phyloP scores from a whole-genome alignment of 306 rosid species.

The Sesbania bispinosa region DNA sequence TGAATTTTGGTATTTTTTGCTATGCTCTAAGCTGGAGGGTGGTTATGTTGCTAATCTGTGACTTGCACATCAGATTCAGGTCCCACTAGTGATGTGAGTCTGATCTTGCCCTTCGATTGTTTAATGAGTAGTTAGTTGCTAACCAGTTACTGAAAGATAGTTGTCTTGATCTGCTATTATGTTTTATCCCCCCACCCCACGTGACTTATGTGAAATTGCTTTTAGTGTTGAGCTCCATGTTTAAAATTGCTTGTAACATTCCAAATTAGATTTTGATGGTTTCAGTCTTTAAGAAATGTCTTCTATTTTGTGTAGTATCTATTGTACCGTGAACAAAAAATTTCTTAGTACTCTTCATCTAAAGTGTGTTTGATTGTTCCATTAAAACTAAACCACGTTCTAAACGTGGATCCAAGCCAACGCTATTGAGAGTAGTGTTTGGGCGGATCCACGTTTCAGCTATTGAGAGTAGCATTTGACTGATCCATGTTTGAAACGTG shows the following conservation, averaged over 20 bases:
- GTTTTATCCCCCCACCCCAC: not conserved
- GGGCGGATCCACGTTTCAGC: no score
- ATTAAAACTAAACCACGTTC: no score
- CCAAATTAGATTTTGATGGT: not conserved
- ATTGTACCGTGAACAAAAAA: not conserved
- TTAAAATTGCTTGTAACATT: not conserved
- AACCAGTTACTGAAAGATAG: not conserved
- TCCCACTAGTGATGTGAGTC: not conserved
- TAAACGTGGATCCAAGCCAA: no score
- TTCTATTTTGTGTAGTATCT: not conserved
- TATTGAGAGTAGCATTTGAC: no score
- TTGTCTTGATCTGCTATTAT: not conserved
- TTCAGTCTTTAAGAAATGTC: not conserved
- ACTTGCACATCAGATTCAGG: conserved; percentile 5
- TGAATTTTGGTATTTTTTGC: no score
- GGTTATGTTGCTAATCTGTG: not conserved
- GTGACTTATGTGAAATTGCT: not conserved
- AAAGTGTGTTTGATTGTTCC: no score
- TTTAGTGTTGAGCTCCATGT: not conserved
- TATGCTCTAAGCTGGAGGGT: not conserved
- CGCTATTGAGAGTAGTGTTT: no score
- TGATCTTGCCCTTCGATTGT: not conserved
- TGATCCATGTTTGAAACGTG: no score
- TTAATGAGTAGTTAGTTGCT: not conserved
- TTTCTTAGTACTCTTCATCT: no score